Evolutionary conservation across 179 eudicot genomes (phyloP), one percentile per base, ranked within the genome.

Genomic region (Gypsophila paniculata): DNA sequence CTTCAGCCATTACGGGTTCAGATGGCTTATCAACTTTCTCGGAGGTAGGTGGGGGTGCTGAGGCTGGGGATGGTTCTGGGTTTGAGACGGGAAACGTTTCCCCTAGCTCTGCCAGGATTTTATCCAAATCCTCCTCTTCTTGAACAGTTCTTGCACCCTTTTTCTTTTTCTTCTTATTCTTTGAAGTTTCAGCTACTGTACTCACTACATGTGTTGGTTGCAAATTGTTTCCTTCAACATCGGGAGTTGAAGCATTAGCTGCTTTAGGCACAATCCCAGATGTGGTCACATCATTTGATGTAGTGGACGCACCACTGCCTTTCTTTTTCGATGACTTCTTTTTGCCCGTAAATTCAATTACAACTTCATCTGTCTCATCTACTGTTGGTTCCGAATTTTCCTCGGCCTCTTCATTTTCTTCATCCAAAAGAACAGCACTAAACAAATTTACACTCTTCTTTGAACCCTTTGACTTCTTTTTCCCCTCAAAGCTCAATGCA

Each of bases 241-340:
- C 44, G 62, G 22, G 53, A 49, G 68, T 8, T 9, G 17, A 36
- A 71, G 42, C 44, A 69, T 67, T 74, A 44, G 71, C 51, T 75
- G 25, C 82, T 65, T 60, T 70, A 25, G 63, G 44, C 63, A 74
- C 87, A 69, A 62, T 70, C 22, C 82, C 90, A 46, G 36, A 17
- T 18, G 17, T 7, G 22, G 36, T 60, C 14, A 4, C 78, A 58
- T 73, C 78, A 48, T 42, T 78, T 53, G 69, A 57, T 9, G 84
- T 79, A 74, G 61, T 71, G 61, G 70, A 75, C 11, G 72, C 80
- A 82, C 67, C 76, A 36, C 64, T 77, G 61, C 71, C 85, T 76
- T 89, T 94, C 84, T 91, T 93, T 46, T 90, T 89, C 21, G 97
- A 86, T 55, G 99, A 82, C 84, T 91, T 94, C 88, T 91, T 94